phyloP scores from a whole-genome alignment of 2,329 filamentous ascomycete species.

The Ophiostoma pallidulum region DNA sequence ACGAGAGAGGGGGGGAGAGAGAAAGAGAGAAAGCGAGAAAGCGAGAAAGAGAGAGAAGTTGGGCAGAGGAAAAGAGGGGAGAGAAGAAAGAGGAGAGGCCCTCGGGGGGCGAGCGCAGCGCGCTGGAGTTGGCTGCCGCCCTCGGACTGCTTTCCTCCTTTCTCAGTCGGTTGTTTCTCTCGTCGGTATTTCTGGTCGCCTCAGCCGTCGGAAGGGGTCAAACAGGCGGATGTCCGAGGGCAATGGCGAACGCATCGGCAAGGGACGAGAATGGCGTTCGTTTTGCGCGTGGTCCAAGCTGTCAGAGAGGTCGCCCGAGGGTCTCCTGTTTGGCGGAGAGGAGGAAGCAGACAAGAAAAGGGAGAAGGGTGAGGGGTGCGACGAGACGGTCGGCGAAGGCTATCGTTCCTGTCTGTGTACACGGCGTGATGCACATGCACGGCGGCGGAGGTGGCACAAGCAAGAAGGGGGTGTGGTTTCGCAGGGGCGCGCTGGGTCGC shows the following conservation, averaged over 20 bases:
- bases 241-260: not conserved
- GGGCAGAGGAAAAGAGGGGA: not conserved
- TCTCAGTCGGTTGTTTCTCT: not conserved
- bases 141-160: not conserved
- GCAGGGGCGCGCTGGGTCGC: too few relatives aligned
- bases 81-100: not conserved
- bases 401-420: not conserved
- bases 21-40: not conserved
- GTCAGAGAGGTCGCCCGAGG: too few relatives aligned
- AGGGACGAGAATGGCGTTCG: not conserved
- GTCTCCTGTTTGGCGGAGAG: too few relatives aligned
- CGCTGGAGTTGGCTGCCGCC: not conserved
- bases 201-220: not conserved
- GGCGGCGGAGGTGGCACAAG: conserved; percentile 1
- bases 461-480: not conserved
- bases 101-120: conserved; percentile 3
- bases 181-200: not conserved
- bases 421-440: conserved; percentile 8
- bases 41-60: too few relatives aligned
- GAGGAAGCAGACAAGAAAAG: too few relatives aligned
- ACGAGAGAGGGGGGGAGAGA: too few relatives aligned
- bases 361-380: too few relatives aligned
- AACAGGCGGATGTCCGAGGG: not conserved
- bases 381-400: too few relatives aligned
- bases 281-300: too few relatives aligned